phyloP scores from a whole-genome alignment of 2,329 filamentous ascomycete genomes.

The Stenocarpella maydis region DNA sequence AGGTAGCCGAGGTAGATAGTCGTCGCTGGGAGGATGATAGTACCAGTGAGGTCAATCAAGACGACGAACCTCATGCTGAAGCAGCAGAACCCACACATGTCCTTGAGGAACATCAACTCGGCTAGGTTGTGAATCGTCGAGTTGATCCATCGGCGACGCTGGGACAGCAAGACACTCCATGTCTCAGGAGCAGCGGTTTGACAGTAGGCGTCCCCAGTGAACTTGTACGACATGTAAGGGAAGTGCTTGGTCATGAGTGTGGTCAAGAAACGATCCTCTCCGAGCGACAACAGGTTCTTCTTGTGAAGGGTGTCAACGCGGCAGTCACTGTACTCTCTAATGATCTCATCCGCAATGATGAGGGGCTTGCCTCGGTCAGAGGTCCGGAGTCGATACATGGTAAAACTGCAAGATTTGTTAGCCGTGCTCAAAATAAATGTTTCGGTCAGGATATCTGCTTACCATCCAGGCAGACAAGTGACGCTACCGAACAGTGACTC shows the following conservation, averaged over 20 bases:
- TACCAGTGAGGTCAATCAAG: conserved; percentile 92
- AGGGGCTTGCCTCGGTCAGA: conserved; percentile 93
- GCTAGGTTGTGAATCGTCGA: conserved; percentile 97
- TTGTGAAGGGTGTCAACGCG: conserved; percentile 94
- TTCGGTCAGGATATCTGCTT: conserved; percentile 52
- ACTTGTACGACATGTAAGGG: conserved; percentile 95
- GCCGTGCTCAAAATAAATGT: conserved; percentile 36
- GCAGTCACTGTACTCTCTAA: conserved; percentile 87
- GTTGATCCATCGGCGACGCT: conserved; percentile 99
- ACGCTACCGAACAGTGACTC: conserved; percentile 98
- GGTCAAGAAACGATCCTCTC: conserved; percentile 96
- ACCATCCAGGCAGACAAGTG: conserved; percentile 99
- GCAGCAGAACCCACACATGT: conserved; percentile 98
- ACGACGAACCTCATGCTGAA: conserved; percentile 98
- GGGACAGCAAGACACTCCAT: conserved; percentile 94
- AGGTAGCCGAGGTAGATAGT: conserved; percentile 88
- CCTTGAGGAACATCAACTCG: conserved; percentile 87
- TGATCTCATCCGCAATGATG: conserved; percentile 89
- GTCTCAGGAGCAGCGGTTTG: conserved; percentile 93
- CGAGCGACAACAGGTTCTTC: conserved; percentile 93
- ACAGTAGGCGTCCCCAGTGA: conserved; percentile 90
- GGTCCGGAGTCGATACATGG: conserved; percentile 96
- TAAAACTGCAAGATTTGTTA: conserved; percentile 75
- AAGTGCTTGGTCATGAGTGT: conserved; percentile 99
- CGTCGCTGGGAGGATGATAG: conserved; percentile 89